Evolutionary conservation across 495 filamentous ascomycete genomes (phyloP).

Genomic region (Hypoxylon lienhwacheense): DNA sequence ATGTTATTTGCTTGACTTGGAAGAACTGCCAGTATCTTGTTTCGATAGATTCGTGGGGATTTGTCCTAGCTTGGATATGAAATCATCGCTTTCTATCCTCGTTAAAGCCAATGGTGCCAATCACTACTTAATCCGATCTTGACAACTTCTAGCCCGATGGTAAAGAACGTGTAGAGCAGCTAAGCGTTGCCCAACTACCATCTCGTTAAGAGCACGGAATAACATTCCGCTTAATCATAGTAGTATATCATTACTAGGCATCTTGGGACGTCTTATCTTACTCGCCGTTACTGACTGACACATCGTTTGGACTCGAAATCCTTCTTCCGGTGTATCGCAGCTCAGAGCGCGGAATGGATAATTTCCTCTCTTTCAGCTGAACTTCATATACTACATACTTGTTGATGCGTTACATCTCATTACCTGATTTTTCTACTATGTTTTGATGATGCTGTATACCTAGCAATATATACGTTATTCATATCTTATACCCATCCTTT

Average conservation of each 20-base stretch:
- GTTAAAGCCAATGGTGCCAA: constrained; percentile 8
- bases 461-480: constrained; percentile 5
- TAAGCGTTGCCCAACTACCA: constrained; percentile 1
- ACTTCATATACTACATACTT: constrained; percentile 12
- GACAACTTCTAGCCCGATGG: constrained; percentile 8
- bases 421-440: background rate
- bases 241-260: background rate
- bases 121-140: constrained; percentile 21
- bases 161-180: constrained; percentile 17
- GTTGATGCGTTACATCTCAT: constrained; percentile 11
- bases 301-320: constrained; percentile 2
- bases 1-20: constrained; percentile 14
- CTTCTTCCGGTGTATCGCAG: constrained; percentile 20
- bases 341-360: background rate
- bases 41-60: constrained; percentile 22
- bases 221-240: constrained; percentile 2
- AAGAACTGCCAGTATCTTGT: constrained; percentile 8
- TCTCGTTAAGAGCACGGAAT: constrained; percentile 1
- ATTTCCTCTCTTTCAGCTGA: constrained; percentile 13
- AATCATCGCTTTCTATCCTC: constrained; percentile 7
- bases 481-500: constrained; percentile 13
- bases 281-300: constrained; percentile 10
- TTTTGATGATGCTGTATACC: constrained; percentile 5
- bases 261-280: constrained; percentile 13
- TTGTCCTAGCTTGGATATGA: constrained; percentile 18